A percentile compares a stretch with the other conserved stretches of the same genome.
These are phyloP conservation scores for Apiospora rasikravindrae DNA, from an alignment of 2,329 filamentous ascomycete species.

Conservation along the genomic window DNA sequence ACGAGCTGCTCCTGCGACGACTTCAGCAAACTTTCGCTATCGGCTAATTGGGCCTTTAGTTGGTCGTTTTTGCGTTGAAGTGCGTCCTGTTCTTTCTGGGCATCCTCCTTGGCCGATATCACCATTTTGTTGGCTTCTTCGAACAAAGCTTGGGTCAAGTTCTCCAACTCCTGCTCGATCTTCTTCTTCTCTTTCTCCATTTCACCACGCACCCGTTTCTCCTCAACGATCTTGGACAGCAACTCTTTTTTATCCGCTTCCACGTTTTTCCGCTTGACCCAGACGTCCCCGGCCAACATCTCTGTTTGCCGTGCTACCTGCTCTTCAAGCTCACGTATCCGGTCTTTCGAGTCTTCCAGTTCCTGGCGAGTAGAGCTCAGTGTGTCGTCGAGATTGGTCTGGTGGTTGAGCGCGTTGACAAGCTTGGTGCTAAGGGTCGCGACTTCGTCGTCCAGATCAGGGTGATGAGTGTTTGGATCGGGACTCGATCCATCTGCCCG, in stretches of 20 bases:
- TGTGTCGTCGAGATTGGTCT: slow-evolving; percentile 88
- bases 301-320: slow-evolving; percentile 71
- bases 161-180: slow-evolving; percentile 92
- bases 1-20: slow-evolving; percentile 93
- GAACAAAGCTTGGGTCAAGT: slow-evolving; percentile 89
- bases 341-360: slow-evolving; percentile 73
- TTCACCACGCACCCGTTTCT: slow-evolving; percentile 67
- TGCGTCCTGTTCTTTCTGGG: slow-evolving; percentile 80
- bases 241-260: slow-evolving; percentile 73
- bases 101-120: slow-evolving; percentile 86
- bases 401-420: slow-evolving; percentile 96
- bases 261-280: slow-evolving; percentile 76
- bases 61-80: slow-evolving; percentile 87
- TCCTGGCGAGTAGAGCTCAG: slow-evolving; percentile 84
- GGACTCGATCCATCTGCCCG: slow-evolving; percentile 43
- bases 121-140: slow-evolving; percentile 99
- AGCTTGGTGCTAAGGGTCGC: slow-evolving; percentile 92
- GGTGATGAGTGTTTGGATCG: slow-evolving; percentile 50
- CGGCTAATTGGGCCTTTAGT: slow-evolving; percentile 80
- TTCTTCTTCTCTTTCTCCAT: slow-evolving; percentile 81
- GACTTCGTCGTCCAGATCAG: slow-evolving; percentile 73
- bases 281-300: slow-evolving; percentile 73
- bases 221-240: slow-evolving; percentile 64
- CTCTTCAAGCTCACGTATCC: slow-evolving; percentile 70
- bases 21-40: slow-evolving; percentile 83